These are phyloP conservation scores for Boletellus emodensis DNA, from an alignment of 768 basidiomycete species.

Conservation along the genomic window DNA sequence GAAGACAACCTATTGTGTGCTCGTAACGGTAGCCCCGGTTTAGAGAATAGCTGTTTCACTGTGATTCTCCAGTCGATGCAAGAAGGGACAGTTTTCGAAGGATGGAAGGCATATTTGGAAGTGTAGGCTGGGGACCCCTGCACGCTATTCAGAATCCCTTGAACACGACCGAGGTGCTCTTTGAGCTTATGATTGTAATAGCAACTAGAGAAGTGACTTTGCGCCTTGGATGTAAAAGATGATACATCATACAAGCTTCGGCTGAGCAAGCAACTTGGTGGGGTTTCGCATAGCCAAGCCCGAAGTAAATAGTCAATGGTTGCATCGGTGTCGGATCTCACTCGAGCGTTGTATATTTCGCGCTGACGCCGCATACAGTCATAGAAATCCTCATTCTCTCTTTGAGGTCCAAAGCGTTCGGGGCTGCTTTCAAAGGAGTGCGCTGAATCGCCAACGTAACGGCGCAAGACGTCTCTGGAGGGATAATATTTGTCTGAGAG, in stretches of 20 bases:
- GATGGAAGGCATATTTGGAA: not conserved
- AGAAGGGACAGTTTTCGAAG: not conserved
- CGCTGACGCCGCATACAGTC: conserved; percentile 1
- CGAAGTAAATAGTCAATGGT: too few species aligned
- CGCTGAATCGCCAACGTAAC: not conserved
- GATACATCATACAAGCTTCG: not conserved
- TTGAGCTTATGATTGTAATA: conserved; percentile 12
- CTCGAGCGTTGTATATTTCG: not conserved
- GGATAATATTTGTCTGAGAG: conserved; percentile 9
- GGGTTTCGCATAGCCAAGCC: too few species aligned
- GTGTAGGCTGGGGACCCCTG: not conserved
- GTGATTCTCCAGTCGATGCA: not conserved
- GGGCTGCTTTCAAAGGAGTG: conserved; percentile 4
- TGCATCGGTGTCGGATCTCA: too few species aligned
- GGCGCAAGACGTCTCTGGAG: not conserved
- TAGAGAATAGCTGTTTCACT: not conserved
- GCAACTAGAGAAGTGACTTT: conserved; percentile 6
- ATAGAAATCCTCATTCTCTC: not conserved
- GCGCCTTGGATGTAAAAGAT: not conserved
- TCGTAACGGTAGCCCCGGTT: not conserved
- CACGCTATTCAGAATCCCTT: not conserved
- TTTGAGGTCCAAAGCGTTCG: not conserved
- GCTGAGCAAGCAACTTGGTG: conserved; percentile 1
- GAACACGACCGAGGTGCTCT: not conserved
- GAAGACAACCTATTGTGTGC: too few species aligned